A percentile compares a stretch with the other conserved stretches of the same genome.
Conservation (phyloP, 805 yeast species). For the Candida krabiensis region DNA sequence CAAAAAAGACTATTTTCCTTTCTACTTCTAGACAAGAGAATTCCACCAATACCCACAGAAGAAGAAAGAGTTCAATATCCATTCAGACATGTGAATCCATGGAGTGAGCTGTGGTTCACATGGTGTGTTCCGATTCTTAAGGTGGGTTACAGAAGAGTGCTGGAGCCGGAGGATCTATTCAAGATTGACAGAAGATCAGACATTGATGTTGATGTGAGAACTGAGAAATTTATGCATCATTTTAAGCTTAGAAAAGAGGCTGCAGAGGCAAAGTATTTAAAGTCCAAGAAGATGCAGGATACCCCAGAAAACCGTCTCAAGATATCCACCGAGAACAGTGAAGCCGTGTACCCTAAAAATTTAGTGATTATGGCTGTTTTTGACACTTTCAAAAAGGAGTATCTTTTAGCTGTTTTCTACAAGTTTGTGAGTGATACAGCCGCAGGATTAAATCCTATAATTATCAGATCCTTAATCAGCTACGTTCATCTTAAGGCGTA, state of each 20-base stretch:
- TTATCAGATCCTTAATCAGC: slow-evolving; percentile 62
- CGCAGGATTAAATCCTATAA: slow-evolving; percentile 61
- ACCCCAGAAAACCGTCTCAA: slow-evolving; percentile 36
- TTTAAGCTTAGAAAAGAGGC: slow-evolving; percentile 33
- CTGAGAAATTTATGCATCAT: slow-evolving; percentile 35
- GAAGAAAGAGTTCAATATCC: slow-evolving; percentile 53
- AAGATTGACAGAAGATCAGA: slow-evolving; percentile 38
- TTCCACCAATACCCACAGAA: slow-evolving; percentile 54
- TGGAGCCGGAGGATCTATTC: slow-evolving; percentile 65
- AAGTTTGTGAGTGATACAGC: slow-evolving; percentile 48
- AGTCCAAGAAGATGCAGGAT: slow-evolving; percentile 31
- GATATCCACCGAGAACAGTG: slow-evolving; percentile 37
- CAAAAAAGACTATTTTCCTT: slow-evolving; percentile 38
- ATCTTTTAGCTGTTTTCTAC: slow-evolving; percentile 39
- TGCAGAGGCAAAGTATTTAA: slow-evolving; percentile 32
- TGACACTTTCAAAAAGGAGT: slow-evolving; percentile 48
- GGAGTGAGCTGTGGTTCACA: slow-evolving; percentile 52
- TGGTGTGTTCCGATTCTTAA: slow-evolving; percentile 68
- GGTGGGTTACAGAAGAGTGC: slow-evolving; percentile 69
- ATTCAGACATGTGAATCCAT: slow-evolving; percentile 34
- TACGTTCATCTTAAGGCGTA: slow-evolving; percentile 56
- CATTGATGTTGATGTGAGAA: slow-evolving; percentile 41
- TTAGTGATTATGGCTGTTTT: slow-evolving; percentile 49
- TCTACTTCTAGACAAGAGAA: slow-evolving; percentile 30
- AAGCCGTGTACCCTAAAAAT: slow-evolving; percentile 42